Evolutionary conservation across 305 asterid species (phyloP).

Genomic region (Ilex paraguariensis): DNA sequence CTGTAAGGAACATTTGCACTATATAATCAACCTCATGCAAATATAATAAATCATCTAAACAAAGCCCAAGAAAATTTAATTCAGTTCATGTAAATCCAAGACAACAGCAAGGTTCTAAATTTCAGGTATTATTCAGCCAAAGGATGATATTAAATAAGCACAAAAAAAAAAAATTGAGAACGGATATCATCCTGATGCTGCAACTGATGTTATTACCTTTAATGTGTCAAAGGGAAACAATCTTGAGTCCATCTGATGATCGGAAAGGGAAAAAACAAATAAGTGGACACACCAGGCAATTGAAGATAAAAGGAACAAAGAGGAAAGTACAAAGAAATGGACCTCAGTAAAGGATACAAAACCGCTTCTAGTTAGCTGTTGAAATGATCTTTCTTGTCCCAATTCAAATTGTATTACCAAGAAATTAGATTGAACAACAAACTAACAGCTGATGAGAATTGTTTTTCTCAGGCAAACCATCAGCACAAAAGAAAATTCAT

Average conservation of each 20-base stretch:
- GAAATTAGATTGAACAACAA: too few species aligned
- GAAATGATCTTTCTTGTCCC: neutral
- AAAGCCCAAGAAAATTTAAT: slow-evolving; percentile 3
- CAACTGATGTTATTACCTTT: slow-evolving; percentile 35
- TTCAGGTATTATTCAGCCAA: too few species aligned
- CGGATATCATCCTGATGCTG: neutral
- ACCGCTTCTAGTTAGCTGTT: slow-evolving; percentile 1
- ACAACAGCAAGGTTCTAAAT: too few species aligned
- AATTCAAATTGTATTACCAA: too few species aligned
- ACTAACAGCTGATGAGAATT: too few species aligned
- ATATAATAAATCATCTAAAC: neutral
- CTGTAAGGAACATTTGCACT: too few species aligned
- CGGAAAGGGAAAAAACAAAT: slow-evolving; percentile 1
- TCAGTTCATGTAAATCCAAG: neutral
- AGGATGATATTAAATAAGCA: too few species aligned
- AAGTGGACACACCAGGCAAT: too few species aligned
- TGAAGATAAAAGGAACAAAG: slow-evolving; percentile 13
- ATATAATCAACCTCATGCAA: slow-evolving; percentile 8
- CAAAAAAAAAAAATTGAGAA: slow-evolving; percentile 2
- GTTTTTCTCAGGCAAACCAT: too few species aligned
- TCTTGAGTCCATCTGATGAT: slow-evolving; percentile 18
- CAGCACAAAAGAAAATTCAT: too few species aligned
- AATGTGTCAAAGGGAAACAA: slow-evolving; percentile 26
- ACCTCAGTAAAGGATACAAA: neutral
- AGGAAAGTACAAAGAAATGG: neutral